Evolutionary conservation across 2,329 filamentous ascomycete genomes (phyloP).

Genomic region (Aspergillus clavatus): DNA sequence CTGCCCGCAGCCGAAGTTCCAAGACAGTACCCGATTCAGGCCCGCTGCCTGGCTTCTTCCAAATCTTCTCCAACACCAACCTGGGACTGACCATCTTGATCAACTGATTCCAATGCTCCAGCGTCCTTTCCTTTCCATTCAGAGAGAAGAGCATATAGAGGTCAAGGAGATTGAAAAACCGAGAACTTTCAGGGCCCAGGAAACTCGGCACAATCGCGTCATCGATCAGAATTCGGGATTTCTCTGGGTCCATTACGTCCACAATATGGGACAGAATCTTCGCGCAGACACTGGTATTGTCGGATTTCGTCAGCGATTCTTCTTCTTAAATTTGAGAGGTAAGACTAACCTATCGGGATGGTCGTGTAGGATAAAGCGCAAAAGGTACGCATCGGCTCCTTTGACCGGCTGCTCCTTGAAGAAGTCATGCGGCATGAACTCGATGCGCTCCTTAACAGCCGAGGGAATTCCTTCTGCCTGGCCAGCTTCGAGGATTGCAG

Average conservation of each 20-base stretch:
- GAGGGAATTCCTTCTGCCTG: constrained; percentile 2
- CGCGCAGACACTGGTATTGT: not conserved
- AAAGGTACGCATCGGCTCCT: constrained; percentile 19
- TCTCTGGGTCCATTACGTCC: constrained; percentile 1
- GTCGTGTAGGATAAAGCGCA: constrained; percentile 23
- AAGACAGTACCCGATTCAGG: not conserved
- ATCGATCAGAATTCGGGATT: constrained; percentile 4
- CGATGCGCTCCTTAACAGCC: constrained; percentile 6
- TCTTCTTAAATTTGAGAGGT: not conserved
- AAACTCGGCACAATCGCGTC: constrained; percentile 1
- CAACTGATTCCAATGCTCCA: not conserved
- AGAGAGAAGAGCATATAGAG: not conserved
- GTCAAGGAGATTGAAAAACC: not conserved
- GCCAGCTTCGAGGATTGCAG: constrained; percentile 4
- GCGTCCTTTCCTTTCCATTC: constrained; percentile 2
- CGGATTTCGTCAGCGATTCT: not conserved
- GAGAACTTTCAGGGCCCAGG: not conserved
- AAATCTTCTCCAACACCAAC: constrained; percentile 1
- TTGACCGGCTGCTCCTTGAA: constrained; percentile 14
- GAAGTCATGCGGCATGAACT: constrained; percentile 15
- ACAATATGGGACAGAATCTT: not conserved
- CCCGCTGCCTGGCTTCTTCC: not conserved
- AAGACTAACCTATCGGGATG: constrained; percentile 5
- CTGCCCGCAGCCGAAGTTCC: not conserved
- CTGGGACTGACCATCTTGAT: not conserved